phyloP scores from a whole-genome alignment of 2,329 filamentous ascomycete species.

The Leptodontidium sp. region DNA sequence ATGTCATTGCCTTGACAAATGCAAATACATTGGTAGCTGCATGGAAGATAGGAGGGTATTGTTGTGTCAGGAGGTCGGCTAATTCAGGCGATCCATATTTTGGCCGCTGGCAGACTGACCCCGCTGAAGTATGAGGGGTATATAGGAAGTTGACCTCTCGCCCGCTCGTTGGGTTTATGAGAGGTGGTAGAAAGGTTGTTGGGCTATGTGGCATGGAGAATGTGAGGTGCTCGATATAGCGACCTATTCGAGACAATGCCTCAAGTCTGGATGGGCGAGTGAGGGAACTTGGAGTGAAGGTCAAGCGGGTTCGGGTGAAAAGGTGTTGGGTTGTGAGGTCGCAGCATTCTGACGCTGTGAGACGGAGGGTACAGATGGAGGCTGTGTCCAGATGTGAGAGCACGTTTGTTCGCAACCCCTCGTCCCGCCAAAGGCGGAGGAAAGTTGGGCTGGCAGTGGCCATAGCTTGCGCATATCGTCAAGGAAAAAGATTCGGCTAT shows the following conservation, averaged over 20 bases:
- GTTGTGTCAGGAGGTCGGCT: conserved; percentile 81
- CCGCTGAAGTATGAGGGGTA: conserved; percentile 75
- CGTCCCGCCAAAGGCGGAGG: conserved; percentile 46
- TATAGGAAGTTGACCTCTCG: conserved; percentile 84
- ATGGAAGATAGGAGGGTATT: conserved; percentile 90
- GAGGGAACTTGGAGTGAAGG: conserved; percentile 78
- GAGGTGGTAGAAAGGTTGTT: conserved; percentile 85
- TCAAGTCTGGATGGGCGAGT: conserved; percentile 76
- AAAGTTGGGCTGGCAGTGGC: conserved; percentile 43
- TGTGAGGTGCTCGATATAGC: conserved; percentile 78
- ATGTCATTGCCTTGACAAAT: conserved; percentile 78
- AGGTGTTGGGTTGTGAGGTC: conserved; percentile 73
- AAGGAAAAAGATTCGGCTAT: conserved; percentile 21
- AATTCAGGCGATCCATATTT: conserved; percentile 84
- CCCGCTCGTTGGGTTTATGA: conserved; percentile 79
- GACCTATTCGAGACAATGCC: conserved; percentile 79
- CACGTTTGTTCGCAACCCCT: conserved; percentile 40
- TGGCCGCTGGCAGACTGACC: conserved; percentile 66
- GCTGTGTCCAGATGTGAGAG: conserved; percentile 43
- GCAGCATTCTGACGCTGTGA: conserved; percentile 74
- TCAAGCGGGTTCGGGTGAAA: conserved; percentile 74
- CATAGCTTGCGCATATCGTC: conserved; percentile 48
- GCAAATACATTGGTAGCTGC: conserved; percentile 87
- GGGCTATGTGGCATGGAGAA: conserved; percentile 80
- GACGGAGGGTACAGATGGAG: conserved; percentile 65